Conservation (phyloP, 805 yeast genomes). For the Sugiyamaella floridensis region DNA sequence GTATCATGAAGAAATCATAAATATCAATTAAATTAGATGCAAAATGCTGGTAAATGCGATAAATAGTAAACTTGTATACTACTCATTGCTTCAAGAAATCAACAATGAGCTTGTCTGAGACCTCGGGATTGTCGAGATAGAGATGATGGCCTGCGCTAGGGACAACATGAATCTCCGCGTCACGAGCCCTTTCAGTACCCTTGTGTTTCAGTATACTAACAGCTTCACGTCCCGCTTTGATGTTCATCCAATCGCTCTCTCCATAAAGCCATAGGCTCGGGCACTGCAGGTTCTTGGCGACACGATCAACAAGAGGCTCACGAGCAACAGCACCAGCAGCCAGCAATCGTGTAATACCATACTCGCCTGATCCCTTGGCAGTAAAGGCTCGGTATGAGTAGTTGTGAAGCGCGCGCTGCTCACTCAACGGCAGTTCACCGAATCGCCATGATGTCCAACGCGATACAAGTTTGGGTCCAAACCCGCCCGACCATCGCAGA, state of each 20-base stretch:
- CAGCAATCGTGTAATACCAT: slow-evolving; percentile 69
- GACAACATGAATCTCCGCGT: slow-evolving; percentile 32
- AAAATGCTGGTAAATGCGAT: neutral
- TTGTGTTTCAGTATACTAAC: slow-evolving; percentile 17
- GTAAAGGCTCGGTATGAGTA: slow-evolving; percentile 80
- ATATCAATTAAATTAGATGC: too few species aligned
- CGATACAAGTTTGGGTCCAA: slow-evolving; percentile 79
- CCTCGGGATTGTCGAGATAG: slow-evolving; percentile 51
- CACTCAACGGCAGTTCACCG: slow-evolving; percentile 41
- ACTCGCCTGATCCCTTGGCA: slow-evolving; percentile 86
- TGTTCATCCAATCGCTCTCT: slow-evolving; percentile 61
- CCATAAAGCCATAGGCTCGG: slow-evolving; percentile 84
- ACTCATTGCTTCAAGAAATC: slow-evolving; percentile 29
- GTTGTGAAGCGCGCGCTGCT: slow-evolving; percentile 53
- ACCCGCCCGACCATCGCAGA: slow-evolving; percentile 64
- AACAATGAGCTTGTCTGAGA: slow-evolving; percentile 44
- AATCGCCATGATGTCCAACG: slow-evolving; percentile 85
- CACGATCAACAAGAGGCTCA: slow-evolving; percentile 51
- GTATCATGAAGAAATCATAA: too few species aligned
- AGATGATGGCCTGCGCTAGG: slow-evolving; percentile 64
- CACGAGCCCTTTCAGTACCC: slow-evolving; percentile 11
- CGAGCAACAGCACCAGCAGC: slow-evolving; percentile 91
- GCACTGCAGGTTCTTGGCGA: slow-evolving; percentile 41
- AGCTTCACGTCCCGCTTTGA: slow-evolving; percentile 34
- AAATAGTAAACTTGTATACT: neutral